These are phyloP conservation scores for Alternaria panax DNA, from an alignment of 2,329 filamentous ascomycete species.

Conservation along the genomic window DNA sequence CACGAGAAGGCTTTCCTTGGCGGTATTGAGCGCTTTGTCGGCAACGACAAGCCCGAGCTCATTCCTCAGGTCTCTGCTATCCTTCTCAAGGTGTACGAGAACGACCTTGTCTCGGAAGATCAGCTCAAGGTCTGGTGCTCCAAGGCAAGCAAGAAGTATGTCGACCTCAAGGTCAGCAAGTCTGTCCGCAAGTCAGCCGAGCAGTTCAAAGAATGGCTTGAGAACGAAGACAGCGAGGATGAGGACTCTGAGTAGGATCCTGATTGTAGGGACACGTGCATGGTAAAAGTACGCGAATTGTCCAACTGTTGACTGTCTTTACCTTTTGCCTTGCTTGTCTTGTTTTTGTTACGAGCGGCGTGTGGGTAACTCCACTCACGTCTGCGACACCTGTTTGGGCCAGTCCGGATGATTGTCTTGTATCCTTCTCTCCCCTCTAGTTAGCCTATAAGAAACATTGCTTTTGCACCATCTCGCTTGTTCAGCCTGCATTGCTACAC, in stretches of 20 bases:
- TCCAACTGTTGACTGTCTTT: conserved; percentile 18
- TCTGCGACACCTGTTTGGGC: conserved; percentile 5
- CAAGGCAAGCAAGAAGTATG: conserved; percentile 98
- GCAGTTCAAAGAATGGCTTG: conserved; percentile 91
- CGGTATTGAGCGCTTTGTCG: conserved; percentile 91
- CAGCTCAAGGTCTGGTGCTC: conserved; percentile 88
- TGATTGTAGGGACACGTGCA: not conserved
- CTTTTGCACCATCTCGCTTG: conserved; percentile 10
- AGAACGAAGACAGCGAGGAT: conserved; percentile 73
- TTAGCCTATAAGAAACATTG: conserved; percentile 23
- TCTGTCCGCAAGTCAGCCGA: conserved; percentile 95
- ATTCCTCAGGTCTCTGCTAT: conserved; percentile 82
- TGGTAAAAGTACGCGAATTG: conserved; percentile 9
- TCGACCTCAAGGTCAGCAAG: conserved; percentile 86
- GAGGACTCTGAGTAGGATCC: conserved; percentile 39
- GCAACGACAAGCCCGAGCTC: conserved; percentile 81
- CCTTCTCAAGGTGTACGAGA: conserved; percentile 87
- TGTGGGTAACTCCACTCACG: conserved; percentile 32
- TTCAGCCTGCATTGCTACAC: conserved; percentile 15
- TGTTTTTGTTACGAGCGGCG: conserved; percentile 20
- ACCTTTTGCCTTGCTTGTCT: conserved; percentile 15
- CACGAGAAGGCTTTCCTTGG: conserved; percentile 96
- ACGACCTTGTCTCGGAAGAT: conserved; percentile 88
- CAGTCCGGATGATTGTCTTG: conserved; percentile 2
- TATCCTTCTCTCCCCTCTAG: conserved; percentile 25